Base-by-base conservation (phyloP, 1,284 basidiomycete genomes). In the Chondrostereum purpureum region DNA sequence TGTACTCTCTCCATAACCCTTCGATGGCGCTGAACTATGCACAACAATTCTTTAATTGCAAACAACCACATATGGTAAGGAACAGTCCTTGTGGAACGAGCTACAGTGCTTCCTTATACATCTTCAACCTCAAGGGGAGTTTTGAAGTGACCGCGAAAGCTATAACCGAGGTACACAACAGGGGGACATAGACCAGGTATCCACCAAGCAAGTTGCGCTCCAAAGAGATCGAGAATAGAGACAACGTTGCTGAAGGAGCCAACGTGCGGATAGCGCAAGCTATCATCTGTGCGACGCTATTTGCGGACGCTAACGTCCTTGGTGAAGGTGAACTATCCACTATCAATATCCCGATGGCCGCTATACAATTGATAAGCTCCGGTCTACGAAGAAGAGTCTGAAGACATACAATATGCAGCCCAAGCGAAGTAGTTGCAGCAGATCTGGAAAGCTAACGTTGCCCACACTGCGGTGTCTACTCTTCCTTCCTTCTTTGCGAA, bases 201-300 rank as follows among this genome's bases (percentile, higher is more conserved):
- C 82, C 83, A 14, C 71, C 72, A n/a, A 79, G 58, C 44, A 76
- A 73, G n/a, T 72, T 66, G 47, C 70, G 67, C 50, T 76, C 67
- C n/a, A 81, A 70, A 1, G 82, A 83, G 8, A 83, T 56, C 18
- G 84, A 84, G 61, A 83, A 87, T 46, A 86, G 66, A 24, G 83
- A 84, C 35, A 78, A 80, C 1, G 80, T 69, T 3, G 70, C 60
- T 1, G 81, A 80, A 11, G 90, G 89, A 1, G 88, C 88, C 49
- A 91, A 72, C 22, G 86, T 76, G 31, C 90, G 77, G 67, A 69
- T 72, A 40, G 77, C 51, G 50, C 75, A 77, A n/a, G 77, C 75
- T 13, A 65, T 56, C 60, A 77, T 75, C 66, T 73, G 81, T 2
- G 77, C 74, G 0, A 83, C 70, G 3, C 87, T 88, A 55, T 90